Evolutionary conservation across 2,329 filamentous ascomycete species (phyloP).

Genomic region (Diatrype stigma): DNA sequence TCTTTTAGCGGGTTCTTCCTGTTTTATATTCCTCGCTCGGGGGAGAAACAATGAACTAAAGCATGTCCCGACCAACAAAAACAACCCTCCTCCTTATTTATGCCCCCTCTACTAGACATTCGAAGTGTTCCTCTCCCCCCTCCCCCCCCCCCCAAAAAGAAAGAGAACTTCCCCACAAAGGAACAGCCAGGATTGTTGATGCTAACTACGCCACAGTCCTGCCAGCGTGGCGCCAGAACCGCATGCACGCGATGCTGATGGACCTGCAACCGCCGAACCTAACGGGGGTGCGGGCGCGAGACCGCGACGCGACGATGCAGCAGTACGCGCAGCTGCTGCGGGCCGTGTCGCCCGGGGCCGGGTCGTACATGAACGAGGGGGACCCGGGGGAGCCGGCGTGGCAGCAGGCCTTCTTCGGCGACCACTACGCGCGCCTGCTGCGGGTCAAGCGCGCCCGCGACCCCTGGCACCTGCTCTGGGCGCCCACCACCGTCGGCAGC

Average conservation of each 20-base stretch:
- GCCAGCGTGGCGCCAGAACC: conserved; percentile 39
- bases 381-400: conserved; percentile 45
- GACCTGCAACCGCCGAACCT: conserved; percentile 18
- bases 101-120: no score
- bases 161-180: no score
- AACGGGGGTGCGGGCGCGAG: conserved; percentile 17
- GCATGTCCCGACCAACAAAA: no score
- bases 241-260: conserved; percentile 31
- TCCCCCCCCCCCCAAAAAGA: no score
- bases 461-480: conserved; percentile 42
- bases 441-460: conserved; percentile 48
- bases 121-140: no score
- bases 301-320: conserved; percentile 21
- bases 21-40: no score
- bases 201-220: no score
- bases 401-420: conserved; percentile 43
- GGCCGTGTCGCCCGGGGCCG: conserved; percentile 34
- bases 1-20: no score
- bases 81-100: no score
- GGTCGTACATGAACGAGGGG: conserved; percentile 50
- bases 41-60: no score
- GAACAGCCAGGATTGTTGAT: no score
- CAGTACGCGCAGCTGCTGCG: conserved; percentile 24
- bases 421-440: conserved; percentile 37
- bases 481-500: conserved; percentile 45